Conservation (phyloP, 129 eudicot genomes). For the Solidago caesia region DNA sequence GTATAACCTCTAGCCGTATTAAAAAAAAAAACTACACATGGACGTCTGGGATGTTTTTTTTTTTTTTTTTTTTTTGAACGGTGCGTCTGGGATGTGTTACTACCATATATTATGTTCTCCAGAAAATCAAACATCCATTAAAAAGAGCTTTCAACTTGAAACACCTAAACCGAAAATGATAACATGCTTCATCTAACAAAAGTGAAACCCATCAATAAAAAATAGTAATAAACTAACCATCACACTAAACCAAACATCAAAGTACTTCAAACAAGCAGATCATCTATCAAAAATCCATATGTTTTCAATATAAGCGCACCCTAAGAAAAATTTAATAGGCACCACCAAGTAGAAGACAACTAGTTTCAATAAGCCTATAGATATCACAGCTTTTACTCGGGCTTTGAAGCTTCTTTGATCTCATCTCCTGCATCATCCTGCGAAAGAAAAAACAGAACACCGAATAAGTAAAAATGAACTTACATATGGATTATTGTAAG, state of each 20-base stretch:
- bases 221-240: neutral
- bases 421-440: conserved; percentile 30
- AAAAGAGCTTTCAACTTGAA: neutral
- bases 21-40: no score
- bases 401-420: conserved; percentile 32
- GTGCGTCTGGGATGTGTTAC: neutral
- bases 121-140: neutral
- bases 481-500: no score
- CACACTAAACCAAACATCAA: conserved; percentile 4
- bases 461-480: neutral
- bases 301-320: conserved; percentile 10
- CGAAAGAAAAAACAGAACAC: neutral
- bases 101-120: neutral
- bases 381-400: conserved; percentile 23
- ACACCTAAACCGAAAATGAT: neutral
- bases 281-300: conserved; percentile 15
- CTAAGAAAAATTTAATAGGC: conserved; percentile 11
- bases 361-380: conserved; percentile 4
- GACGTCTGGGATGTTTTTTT: no score
- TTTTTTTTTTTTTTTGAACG: no score
- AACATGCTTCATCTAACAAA: neutral
- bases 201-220: neutral
- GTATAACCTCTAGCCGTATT: no score
- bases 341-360: conserved; percentile 20
- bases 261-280: conserved; percentile 15